phyloP scores from a whole-genome alignment of 2,329 filamentous ascomycete genomes.

The Trematosphaeria pertusa region DNA sequence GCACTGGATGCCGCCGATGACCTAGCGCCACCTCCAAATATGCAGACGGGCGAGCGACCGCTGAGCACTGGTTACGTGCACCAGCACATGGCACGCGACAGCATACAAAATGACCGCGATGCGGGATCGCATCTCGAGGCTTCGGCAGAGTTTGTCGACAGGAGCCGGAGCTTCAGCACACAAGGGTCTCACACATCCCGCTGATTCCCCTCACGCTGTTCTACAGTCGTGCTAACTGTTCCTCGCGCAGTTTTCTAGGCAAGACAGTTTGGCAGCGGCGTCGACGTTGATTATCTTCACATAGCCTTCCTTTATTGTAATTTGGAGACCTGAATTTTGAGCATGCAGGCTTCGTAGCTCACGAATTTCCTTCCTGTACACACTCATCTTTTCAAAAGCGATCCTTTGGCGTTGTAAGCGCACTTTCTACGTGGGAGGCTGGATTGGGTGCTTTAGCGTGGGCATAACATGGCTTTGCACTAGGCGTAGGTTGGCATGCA shows the following conservation, averaged over 20 bases:
- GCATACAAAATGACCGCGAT: conserved; percentile 42
- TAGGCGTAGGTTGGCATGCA: too few relatives aligned
- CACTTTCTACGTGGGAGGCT: too few relatives aligned
- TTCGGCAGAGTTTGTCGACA: conserved; percentile 46
- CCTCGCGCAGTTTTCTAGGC: too few relatives aligned
- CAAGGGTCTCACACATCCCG: conserved; percentile 32
- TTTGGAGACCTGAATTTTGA: too few relatives aligned
- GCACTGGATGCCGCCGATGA: conserved; percentile 8
- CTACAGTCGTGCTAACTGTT: background rate
- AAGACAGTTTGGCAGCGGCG: too few relatives aligned
- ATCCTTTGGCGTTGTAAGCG: conserved; percentile 13
- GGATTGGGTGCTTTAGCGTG: too few relatives aligned
- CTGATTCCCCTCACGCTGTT: conserved; percentile 2
- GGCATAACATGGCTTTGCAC: too few relatives aligned
- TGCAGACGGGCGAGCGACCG: conserved; percentile 34
- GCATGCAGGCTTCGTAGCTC: conserved; percentile 12
- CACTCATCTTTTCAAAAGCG: conserved; percentile 22
- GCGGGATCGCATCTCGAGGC: conserved; percentile 42
- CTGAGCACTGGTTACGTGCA: conserved; percentile 49
- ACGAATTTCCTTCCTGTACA: conserved; percentile 38
- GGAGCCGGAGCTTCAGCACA: conserved; percentile 43
- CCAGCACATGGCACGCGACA: conserved; percentile 47
- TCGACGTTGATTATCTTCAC: too few relatives aligned
- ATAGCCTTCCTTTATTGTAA: background rate
- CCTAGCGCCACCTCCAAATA: conserved; percentile 23